A percentile compares a stretch with the other conserved stretches of the same genome.
These are phyloP conservation scores for Cinnamomum chago DNA, from an alignment of 164 flowering plant species.

Conservation along the genomic window DNA sequence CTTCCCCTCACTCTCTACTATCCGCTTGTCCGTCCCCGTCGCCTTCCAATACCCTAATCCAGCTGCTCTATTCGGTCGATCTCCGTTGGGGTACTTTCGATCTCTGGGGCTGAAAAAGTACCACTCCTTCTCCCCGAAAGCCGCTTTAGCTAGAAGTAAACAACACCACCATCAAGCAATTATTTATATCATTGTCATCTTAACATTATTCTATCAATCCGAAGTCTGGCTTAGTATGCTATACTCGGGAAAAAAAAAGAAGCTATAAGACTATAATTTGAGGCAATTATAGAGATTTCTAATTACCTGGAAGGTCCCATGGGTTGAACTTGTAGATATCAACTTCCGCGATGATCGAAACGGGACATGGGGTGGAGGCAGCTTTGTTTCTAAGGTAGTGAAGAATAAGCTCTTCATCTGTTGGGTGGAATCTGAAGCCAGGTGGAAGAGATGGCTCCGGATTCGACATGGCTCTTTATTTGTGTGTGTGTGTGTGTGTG, in stretches of 20 bases:
- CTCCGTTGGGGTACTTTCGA: conserved; percentile 58
- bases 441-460: conserved; percentile 25
- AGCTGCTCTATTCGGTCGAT: conserved; percentile 50
- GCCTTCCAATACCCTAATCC: conserved; percentile 61
- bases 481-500: too few relatives aligned
- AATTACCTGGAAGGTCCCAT: conserved; percentile 45
- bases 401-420: conserved; percentile 58
- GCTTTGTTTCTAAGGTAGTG: conserved; percentile 40
- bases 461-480: conserved; percentile 4
- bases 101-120: conserved; percentile 60
- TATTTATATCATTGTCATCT: too few relatives aligned
- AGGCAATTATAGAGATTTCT: background rate
- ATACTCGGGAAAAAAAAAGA: too few relatives aligned
- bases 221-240: too few relatives aligned
- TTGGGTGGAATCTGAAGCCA: conserved; percentile 61
- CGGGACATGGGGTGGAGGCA: conserved; percentile 29
- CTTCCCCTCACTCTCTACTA: conserved; percentile 10
- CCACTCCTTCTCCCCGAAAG: conserved; percentile 53
- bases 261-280: background rate
- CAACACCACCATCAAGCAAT: background rate
- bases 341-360: conserved; percentile 40
- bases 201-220: too few relatives aligned
- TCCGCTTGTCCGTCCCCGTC: conserved; percentile 47
- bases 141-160: conserved; percentile 26
- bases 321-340: conserved; percentile 54